These are phyloP conservation scores for Saturnispora galanensis DNA, from an alignment of 805 yeast species.

Conservation along the genomic window DNA sequence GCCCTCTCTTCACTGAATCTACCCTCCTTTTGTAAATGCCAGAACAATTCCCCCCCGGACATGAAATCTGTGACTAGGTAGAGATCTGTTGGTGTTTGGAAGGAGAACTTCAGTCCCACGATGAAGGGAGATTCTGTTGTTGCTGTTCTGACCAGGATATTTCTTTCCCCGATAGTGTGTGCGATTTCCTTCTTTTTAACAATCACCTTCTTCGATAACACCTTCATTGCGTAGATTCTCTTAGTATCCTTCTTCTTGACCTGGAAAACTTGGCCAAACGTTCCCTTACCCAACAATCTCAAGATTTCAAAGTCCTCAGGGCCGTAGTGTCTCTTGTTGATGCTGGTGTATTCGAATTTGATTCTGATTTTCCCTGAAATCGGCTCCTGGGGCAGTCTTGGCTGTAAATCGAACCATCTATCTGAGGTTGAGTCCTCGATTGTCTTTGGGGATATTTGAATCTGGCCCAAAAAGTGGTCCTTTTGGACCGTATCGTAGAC, in stretches of 20 bases:
- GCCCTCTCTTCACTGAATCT: constrained; percentile 90
- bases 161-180: constrained; percentile 95
- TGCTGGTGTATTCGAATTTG: constrained; percentile 59
- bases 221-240: constrained; percentile 96
- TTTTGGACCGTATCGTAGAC: constrained; percentile 78
- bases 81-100: constrained; percentile 89
- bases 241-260: constrained; percentile 84
- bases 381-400: constrained; percentile 66
- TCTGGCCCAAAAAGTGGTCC: constrained; percentile 82
- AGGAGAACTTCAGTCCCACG: constrained; percentile 90
- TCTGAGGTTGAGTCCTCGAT: constrained; percentile 37
- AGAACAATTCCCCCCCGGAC: constrained; percentile 88
- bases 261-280: constrained; percentile 96
- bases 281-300: constrained; percentile 87
- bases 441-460: constrained; percentile 59
- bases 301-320: constrained; percentile 93
- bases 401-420: constrained; percentile 65
- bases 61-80: constrained; percentile 93
- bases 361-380: constrained; percentile 74
- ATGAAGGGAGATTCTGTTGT: constrained; percentile 73
- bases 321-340: constrained; percentile 70
- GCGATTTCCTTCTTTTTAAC: constrained; percentile 97
- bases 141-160: constrained; percentile 87
- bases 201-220: constrained; percentile 85
- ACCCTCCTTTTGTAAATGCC: constrained; percentile 87